Conservation (phyloP, 306 rosid species). For the Albizia julibrissin region DNA sequence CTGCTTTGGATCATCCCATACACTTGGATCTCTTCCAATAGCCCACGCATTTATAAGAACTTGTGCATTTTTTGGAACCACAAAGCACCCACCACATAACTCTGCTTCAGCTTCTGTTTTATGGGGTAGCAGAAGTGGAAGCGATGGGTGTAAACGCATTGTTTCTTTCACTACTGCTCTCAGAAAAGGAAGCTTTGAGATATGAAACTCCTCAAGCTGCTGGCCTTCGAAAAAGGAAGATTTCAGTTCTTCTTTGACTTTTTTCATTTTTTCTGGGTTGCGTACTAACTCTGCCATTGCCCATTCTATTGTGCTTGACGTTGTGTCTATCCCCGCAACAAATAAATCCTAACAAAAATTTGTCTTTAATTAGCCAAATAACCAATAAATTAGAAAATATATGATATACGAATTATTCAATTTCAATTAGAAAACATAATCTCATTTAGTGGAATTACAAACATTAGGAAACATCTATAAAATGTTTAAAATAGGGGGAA, state of each 20-base stretch:
- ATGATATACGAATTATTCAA: too few relatives aligned
- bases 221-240: neutral
- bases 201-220: constrained; percentile 17
- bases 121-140: neutral
- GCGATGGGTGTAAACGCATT: neutral
- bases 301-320: constrained; percentile 28
- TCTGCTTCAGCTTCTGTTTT: neutral
- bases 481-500: too few relatives aligned
- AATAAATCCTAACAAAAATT: constrained; percentile 30
- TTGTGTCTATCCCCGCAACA: constrained; percentile 38
- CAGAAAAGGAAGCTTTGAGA: constrained; percentile 29
- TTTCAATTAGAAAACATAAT: too few relatives aligned
- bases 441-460: too few relatives aligned
- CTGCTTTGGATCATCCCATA: neutral
- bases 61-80: neutral
- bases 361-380: too few relatives aligned
- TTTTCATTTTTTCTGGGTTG: constrained; percentile 21
- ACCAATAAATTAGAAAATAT: too few relatives aligned
- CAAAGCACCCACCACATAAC: neutral
- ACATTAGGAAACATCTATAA: too few relatives aligned
- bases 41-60: neutral
- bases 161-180: constrained; percentile 15
- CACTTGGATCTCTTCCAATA: neutral
- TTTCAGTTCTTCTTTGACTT: constrained; percentile 16
- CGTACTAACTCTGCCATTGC: constrained; percentile 34